Evolutionary conservation across 495 filamentous ascomycete species (phyloP), one percentile per base, ranked within the genome.

Genomic region (Terfezia claveryi): DNA sequence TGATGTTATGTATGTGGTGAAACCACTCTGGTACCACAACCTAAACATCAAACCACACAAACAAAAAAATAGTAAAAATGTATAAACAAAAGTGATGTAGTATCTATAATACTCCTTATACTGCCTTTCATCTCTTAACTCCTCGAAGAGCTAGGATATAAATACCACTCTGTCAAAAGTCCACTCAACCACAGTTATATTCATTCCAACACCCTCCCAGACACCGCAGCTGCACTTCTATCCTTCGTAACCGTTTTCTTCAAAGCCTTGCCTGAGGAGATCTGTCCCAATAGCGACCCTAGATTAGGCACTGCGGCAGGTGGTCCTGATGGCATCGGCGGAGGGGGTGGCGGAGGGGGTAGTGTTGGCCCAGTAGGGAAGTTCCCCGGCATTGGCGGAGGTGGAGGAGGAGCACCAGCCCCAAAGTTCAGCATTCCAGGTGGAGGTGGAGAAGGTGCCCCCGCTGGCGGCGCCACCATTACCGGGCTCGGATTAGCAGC

Each of bases 351-450:
- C 20, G 56, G 57, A 38, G 57, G 41, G 1, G 65, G 60, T 1
- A 60, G 59, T 1, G 55, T 53, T 2, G 64, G 65, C 55, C 65
- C 64, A 36, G 37, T n/a, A 55, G 57, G 59, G n/a, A 65, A 49
- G 36, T 27, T 57, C 11, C 27, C 46, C 17, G 32, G 36, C 23
- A n/a, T 53, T 16, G 50, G 50, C 23, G 56, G 59, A 32, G 58
- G 58, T 23, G 54, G 38, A 8, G 68, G 61, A 41, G 68, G 68
- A 36, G 71, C 68, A 32, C 64, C 58, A 14, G 75, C 73, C 50
- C 70, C 73, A 57, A 71, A 67, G 10, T 72, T 71, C 0, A 73
- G 72, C 57, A 69, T 69, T 11, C 4, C 76, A 6, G 62, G 58
- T 12, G 68, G 64, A 54, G 68, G 62, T 9, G 72, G 70, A 14